phyloP scores from a whole-genome alignment of 768 basidiomycete species.

The Hortiboletus campestris region DNA sequence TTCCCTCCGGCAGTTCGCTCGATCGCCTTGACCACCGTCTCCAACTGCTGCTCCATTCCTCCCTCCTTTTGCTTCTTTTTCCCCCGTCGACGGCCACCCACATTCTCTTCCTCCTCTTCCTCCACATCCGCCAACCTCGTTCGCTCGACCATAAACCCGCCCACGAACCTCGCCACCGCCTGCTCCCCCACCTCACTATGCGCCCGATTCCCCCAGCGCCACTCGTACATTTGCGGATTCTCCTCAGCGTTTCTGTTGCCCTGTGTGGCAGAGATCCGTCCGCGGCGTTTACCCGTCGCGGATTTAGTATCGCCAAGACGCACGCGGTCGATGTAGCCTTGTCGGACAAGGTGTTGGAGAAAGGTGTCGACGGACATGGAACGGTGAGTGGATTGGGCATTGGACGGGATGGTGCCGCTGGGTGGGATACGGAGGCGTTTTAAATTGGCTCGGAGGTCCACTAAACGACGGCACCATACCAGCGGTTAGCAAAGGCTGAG shows the following conservation, averaged over 20 bases:
- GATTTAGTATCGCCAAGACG: conserved; percentile 48
- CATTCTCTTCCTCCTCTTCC: conserved; percentile 18
- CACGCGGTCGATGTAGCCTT: conserved; percentile 76
- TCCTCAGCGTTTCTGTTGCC: conserved; percentile 18
- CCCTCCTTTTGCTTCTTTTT: conserved; percentile 18
- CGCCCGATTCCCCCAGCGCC: conserved; percentile 85
- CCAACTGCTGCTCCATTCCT: conserved; percentile 19
- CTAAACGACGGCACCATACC: conserved; percentile 37
- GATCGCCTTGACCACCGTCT: conserved; percentile 24
- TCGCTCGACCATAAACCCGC: conserved; percentile 65
- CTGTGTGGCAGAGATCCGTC: conserved; percentile 46
- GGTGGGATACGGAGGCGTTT: conserved; percentile 64
- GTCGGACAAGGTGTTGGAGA: conserved; percentile 60
- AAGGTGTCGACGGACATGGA: conserved; percentile 60
- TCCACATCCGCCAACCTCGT: conserved; percentile 12
- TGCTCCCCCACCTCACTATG: conserved; percentile 82
- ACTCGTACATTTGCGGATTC: conserved; percentile 48
- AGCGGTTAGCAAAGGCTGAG: neutral
- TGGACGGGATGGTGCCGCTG: conserved; percentile 48
- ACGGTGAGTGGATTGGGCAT: conserved; percentile 47
- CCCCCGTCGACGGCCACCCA: conserved; percentile 5
- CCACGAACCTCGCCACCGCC: conserved; percentile 70
- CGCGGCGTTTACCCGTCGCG: conserved; percentile 53
- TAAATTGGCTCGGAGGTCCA: conserved; percentile 67
- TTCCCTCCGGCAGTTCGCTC: conserved; percentile 42